Percentiles rank a stretch among this genome's conserved stretches.
These are phyloP conservation scores for Alternaria longipes DNA, from an alignment of 2,329 filamentous ascomycete species.

Conservation along the genomic window DNA sequence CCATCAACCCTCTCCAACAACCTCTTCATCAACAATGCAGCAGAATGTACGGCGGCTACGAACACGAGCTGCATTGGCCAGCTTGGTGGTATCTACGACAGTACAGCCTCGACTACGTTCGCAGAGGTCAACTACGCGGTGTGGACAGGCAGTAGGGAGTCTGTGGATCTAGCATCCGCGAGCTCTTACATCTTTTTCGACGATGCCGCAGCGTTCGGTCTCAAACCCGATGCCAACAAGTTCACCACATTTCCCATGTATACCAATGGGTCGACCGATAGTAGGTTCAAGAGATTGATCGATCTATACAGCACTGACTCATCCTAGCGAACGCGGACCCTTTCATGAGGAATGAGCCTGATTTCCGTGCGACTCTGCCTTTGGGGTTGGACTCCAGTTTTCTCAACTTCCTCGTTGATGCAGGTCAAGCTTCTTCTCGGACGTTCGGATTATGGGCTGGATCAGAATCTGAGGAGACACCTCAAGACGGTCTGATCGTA, in stretches of 20 bases:
- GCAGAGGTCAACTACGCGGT: constrained; percentile 20
- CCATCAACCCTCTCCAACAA: constrained; percentile 28
- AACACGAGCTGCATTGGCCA: constrained; percentile 30
- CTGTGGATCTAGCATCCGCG: constrained; percentile 17
- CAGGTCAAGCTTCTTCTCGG: constrained; percentile 29
- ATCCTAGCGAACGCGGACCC: constrained; percentile 13
- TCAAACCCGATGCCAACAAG: constrained; percentile 25
- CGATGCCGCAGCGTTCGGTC: constrained; percentile 25
- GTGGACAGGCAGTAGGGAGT: constrained; percentile 28
- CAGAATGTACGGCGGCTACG: constrained; percentile 24
- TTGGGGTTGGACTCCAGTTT: constrained; percentile 26
- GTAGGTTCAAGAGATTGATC: constrained; percentile 13
- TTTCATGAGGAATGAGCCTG: constrained; percentile 17
- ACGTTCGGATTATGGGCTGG: constrained; percentile 30
- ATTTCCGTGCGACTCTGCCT: constrained; percentile 23
- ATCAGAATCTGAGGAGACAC: constrained; percentile 26
- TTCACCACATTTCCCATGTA: constrained; percentile 23
- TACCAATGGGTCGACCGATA: constrained; percentile 24
- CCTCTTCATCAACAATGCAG: constrained; percentile 25
- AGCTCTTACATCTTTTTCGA: constrained; percentile 28
- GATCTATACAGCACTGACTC: neutral
- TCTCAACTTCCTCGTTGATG: constrained; percentile 25
- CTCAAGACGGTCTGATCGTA: constrained; percentile 28
- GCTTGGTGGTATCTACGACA: constrained; percentile 26
- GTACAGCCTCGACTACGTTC: constrained; percentile 26